These are phyloP conservation scores for Elongisporangium senticosum DNA, from an alignment of 352 stramenopile genomes.

Conservation along the genomic window DNA sequence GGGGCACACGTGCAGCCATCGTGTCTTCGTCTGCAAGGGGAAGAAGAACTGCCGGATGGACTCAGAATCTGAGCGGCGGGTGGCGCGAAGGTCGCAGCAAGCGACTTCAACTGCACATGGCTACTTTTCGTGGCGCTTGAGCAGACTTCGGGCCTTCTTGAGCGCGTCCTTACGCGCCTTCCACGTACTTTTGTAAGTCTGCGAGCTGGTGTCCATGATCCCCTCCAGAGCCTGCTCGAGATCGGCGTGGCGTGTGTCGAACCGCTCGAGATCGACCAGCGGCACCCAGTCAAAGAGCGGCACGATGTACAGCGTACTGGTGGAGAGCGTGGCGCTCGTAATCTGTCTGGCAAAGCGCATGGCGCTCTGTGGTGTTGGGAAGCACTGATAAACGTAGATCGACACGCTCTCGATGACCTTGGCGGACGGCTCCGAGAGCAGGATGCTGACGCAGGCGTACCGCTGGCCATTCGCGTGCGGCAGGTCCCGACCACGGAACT, in stretches of 20 bases:
- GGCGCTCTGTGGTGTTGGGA: slow-evolving; percentile 71
- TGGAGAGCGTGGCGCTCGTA: slow-evolving; percentile 31
- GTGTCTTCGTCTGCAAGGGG: slow-evolving; percentile 4
- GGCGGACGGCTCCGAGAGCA: slow-evolving; percentile 16
- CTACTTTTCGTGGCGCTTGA: background rate
- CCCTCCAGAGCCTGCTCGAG: slow-evolving; percentile 64
- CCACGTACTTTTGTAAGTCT: slow-evolving; percentile 42
- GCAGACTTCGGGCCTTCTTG: slow-evolving; percentile 32
- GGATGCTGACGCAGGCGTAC: slow-evolving; percentile 63
- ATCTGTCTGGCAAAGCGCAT: slow-evolving; percentile 68
- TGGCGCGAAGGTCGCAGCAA: background rate
- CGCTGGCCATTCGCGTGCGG: slow-evolving; percentile 56
- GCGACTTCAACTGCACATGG: slow-evolving; percentile 7
- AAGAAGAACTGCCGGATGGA: background rate
- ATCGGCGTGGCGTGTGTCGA: slow-evolving; percentile 52
- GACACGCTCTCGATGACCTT: slow-evolving; percentile 42
- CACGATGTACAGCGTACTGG: slow-evolving; percentile 49
- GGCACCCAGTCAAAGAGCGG: slow-evolving; percentile 78
- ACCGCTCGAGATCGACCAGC: slow-evolving; percentile 61
- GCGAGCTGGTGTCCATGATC: slow-evolving; percentile 18
- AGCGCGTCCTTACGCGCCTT: slow-evolving; percentile 63
- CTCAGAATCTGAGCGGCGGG: slow-evolving; percentile 1
- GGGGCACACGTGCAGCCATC: slow-evolving; percentile 36
- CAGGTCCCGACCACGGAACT: slow-evolving; percentile 48
- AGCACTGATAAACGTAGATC: slow-evolving; percentile 78